Conservation (phyloP, 192 early-diverging fungal genomes). For the Podila clonocystis region DNA sequence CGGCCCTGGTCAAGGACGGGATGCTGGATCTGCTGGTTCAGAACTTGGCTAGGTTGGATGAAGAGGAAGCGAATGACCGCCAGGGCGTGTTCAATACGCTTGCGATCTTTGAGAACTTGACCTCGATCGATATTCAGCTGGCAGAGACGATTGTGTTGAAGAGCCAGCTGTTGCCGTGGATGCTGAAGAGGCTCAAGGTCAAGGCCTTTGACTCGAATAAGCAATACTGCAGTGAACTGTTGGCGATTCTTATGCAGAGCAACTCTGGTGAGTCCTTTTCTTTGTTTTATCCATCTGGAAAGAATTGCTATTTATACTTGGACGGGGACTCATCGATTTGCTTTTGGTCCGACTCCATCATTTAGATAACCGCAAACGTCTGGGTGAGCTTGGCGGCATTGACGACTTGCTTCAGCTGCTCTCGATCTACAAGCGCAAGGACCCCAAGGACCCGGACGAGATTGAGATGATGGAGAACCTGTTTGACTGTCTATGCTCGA, state of each 20-base stretch:
- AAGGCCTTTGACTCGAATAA: constrained; percentile 83
- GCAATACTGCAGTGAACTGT: constrained; percentile 87
- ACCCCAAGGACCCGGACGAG: constrained; percentile 87
- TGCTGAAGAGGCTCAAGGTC: constrained; percentile 70
- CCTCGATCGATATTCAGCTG: constrained; percentile 74
- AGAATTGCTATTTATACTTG: too few species aligned
- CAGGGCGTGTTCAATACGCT: constrained; percentile 89
- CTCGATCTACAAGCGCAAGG: constrained; percentile 66
- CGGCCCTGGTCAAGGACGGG: constrained; percentile 73
- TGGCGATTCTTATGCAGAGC: constrained; percentile 86
- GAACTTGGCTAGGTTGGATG: constrained; percentile 82
- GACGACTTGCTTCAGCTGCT: constrained; percentile 78
- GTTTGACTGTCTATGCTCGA: constrained; percentile 83
- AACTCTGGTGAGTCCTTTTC: constrained; percentile 60
- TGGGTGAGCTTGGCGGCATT: constrained; percentile 66
- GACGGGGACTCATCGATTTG: too few species aligned
- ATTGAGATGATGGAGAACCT: constrained; percentile 93
- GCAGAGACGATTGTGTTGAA: constrained; percentile 70
- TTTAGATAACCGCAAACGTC: constrained; percentile 57
- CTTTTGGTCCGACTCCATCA: neutral
- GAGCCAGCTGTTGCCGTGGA: constrained; percentile 80
- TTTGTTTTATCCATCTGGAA: too few species aligned
- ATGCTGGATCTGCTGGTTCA: constrained; percentile 81
- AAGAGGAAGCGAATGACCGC: constrained; percentile 78
- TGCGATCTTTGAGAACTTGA: constrained; percentile 88